Evolutionary conservation across 2,329 filamentous ascomycete genomes (phyloP), one percentile per base, ranked within the genome.

Genomic region (Colletotrichum destructivum): DNA sequence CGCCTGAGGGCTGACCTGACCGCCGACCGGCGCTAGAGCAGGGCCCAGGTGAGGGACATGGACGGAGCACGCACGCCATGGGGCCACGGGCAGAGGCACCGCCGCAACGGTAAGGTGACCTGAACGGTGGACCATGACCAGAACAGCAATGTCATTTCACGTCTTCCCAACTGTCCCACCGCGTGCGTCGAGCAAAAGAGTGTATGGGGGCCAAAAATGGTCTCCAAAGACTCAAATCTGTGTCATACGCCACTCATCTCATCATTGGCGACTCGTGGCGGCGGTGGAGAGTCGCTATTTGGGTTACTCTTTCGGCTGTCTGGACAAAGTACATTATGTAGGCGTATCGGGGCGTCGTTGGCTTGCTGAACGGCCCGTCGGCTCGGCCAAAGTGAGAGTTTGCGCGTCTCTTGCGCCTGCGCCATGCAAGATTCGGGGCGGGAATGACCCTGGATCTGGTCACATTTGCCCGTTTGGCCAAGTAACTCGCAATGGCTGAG

Each of bases 91-190:
- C 46, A 61, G 26, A 49, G 46, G 60, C 66, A 69, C 66, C 44
- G 59, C 66, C 66, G 51, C 66, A 57, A 49, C 51, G 52, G 49
- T 55, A 56, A 55, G 47, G 67, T 21, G 55, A 70, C 67, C 62
- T 66, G 55, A 21, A 70, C 67, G 67, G 67, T 70, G 51, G 54
- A 67, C 68, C 68, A 68, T 44, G 68, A 71, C 68, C 35, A 71
- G 63, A 71, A 71, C 68, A 71, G 68, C 55, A 71, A 71, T 71
- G 51, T 71, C 69, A 71, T 71, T 63, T 71, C 59, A 40, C 40
- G 52, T 31, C 35, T 63, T 68, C 42, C 64, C 64, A 63, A 44
- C 52, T 42, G 69, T 66, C 51, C 69, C 59, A 69, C 69, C 57
- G 52, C 54, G 42, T 18, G 42, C 38, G 12, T 40, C 31, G 38